Conservation (phyloP, 164 flowering plant species). For the Taxillus chinensis region DNA sequence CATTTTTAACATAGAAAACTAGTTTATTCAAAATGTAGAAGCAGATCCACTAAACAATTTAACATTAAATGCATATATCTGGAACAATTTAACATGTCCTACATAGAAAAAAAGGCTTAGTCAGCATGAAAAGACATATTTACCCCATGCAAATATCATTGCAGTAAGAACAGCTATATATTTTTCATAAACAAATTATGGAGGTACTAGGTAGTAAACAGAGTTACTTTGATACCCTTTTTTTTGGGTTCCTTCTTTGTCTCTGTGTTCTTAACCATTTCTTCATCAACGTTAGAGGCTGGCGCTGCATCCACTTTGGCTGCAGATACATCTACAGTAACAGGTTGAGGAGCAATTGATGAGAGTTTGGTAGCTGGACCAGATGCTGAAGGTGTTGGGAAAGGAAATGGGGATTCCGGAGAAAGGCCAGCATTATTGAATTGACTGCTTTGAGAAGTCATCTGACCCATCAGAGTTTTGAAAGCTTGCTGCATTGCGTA, state of each 20-base stretch:
- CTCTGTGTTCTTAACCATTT: slow-evolving; percentile 12
- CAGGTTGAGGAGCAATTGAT: slow-evolving; percentile 35
- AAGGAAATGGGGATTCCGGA: slow-evolving; percentile 64
- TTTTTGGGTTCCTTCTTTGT: slow-evolving; percentile 42
- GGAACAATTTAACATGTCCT: too few relatives aligned
- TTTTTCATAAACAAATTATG: background rate
- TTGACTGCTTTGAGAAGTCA: slow-evolving; percentile 54
- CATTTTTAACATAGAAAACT: too few relatives aligned
- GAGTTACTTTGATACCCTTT: slow-evolving; percentile 35
- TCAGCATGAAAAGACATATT: too few relatives aligned
- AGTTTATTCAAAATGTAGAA: too few relatives aligned
- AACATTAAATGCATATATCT: too few relatives aligned
- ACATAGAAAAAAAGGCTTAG: too few relatives aligned
- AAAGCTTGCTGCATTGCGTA: slow-evolving; percentile 97
- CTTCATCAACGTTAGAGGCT: slow-evolving; percentile 23
- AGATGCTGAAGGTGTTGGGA: slow-evolving; percentile 31
- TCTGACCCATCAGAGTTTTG: slow-evolving; percentile 76
- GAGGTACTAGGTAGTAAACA: background rate
- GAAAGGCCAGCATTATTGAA: slow-evolving; percentile 47
- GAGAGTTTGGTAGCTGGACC: slow-evolving; percentile 18
- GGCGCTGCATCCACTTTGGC: slow-evolving; percentile 61
- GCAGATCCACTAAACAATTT: too few relatives aligned
- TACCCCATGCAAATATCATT: too few relatives aligned
- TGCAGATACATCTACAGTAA: slow-evolving; percentile 64
- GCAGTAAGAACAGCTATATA: background rate